phyloP scores from a whole-genome alignment of 371 early-diverging fungal genomes.

The Mucor irregularis region DNA sequence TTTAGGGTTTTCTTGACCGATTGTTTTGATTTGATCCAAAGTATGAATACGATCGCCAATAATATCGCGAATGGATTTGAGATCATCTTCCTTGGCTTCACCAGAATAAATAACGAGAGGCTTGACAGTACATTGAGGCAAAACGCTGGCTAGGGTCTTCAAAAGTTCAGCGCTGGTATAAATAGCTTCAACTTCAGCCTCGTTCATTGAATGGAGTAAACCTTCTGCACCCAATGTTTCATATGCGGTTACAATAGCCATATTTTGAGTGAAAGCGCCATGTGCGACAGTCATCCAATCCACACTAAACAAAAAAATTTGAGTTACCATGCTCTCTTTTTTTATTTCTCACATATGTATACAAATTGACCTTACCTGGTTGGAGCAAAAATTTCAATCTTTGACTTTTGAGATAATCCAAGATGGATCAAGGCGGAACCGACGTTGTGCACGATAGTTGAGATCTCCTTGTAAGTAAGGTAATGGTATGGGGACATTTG shows the following conservation, averaged over 20 bases:
- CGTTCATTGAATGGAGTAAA: conserved; percentile 58
- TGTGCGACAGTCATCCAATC: conserved; percentile 39
- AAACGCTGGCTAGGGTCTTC: conserved; percentile 45
- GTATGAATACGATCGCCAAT: conserved; percentile 31
- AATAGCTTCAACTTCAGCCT: conserved; percentile 58
- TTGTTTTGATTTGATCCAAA: conserved; percentile 38
- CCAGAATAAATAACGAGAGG: conserved; percentile 51
- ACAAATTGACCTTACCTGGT: conserved; percentile 56
- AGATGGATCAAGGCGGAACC: conserved; percentile 70
- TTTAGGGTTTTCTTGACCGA: conserved; percentile 42
- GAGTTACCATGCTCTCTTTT: neutral
- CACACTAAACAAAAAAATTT: neutral
- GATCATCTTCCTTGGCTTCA: conserved; percentile 22
- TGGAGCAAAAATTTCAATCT: conserved; percentile 67
- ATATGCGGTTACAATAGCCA: conserved; percentile 74
- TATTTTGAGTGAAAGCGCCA: conserved; percentile 49
- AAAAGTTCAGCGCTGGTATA: conserved; percentile 66
- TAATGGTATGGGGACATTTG: conserved; percentile 73
- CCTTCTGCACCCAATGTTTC: conserved; percentile 75
- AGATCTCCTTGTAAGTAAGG: conserved; percentile 66
- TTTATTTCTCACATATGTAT: too few relatives aligned
- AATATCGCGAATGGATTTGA: conserved; percentile 21
- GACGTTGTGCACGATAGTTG: conserved; percentile 44
- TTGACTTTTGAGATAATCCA: conserved; percentile 60
- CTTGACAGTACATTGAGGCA: conserved; percentile 37